These are phyloP conservation scores for Metschnikowia continentalis DNA, from an alignment of 805 yeast species.

Conservation along the genomic window DNA sequence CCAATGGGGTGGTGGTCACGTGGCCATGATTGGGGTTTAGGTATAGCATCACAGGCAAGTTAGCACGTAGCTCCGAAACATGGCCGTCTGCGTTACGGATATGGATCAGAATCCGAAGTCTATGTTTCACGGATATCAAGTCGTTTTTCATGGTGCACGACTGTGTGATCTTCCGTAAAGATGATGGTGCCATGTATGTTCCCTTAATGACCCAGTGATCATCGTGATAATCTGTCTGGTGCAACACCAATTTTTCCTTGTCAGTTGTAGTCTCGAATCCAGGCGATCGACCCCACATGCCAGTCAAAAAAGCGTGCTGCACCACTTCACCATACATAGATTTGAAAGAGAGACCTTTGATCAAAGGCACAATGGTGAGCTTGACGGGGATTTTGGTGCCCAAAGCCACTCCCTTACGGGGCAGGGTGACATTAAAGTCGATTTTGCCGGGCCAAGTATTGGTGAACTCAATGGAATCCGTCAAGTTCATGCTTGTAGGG, in stretches of 20 bases:
- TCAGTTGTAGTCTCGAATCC: constrained; percentile 34
- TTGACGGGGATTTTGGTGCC: constrained; percentile 43
- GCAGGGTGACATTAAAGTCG: constrained; percentile 45
- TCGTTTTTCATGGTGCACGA: constrained; percentile 38
- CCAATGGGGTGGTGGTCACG: constrained; percentile 32
- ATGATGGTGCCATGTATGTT: constrained; percentile 36
- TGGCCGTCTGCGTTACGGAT: constrained; percentile 48
- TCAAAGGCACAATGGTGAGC: constrained; percentile 43
- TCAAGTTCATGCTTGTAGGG: constrained; percentile 33
- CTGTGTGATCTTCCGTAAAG: constrained; percentile 39
- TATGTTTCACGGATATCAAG: constrained; percentile 43
- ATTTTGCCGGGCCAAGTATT: constrained; percentile 52
- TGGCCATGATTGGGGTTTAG: constrained; percentile 39
- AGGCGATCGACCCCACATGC: constrained; percentile 37
- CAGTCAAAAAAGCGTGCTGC: constrained; percentile 34
- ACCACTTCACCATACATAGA: constrained; percentile 29
- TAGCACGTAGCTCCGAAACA: constrained; percentile 48
- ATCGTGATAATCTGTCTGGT: constrained; percentile 15
- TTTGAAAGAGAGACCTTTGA: constrained; percentile 41
- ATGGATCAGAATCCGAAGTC: constrained; percentile 41
- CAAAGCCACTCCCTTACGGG: constrained; percentile 43
- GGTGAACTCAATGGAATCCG: constrained; percentile 43
- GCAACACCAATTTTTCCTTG: constrained; percentile 21
- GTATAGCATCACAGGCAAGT: constrained; percentile 44
- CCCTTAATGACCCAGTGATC: constrained; percentile 48